phyloP scores from a whole-genome alignment of 1,139 yeast species.

The Geotrichum cucujoidarum region DNA sequence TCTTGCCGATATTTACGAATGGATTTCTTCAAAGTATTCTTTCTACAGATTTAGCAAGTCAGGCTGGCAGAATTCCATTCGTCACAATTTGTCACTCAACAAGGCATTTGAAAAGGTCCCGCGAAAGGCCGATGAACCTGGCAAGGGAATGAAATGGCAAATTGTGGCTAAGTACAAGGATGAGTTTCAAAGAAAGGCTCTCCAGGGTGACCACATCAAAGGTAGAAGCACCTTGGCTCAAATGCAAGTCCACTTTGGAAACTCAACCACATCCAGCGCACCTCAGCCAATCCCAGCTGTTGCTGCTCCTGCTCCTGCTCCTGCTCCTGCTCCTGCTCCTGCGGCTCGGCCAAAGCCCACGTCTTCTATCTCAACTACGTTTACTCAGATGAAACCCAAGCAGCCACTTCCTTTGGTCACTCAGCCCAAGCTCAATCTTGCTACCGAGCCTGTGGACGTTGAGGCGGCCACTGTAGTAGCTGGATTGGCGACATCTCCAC shows the following conservation, averaged over 20 bases:
- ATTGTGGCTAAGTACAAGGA: constrained; percentile 77
- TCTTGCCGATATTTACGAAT: constrained; percentile 82
- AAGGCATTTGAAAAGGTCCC: constrained; percentile 95
- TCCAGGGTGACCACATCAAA: constrained; percentile 45
- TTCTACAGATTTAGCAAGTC: constrained; percentile 87
- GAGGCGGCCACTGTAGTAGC: constrained; percentile 19
- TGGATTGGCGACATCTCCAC: constrained; percentile 16
- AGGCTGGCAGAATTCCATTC: constrained; percentile 91
- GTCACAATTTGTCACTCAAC: constrained; percentile 75
- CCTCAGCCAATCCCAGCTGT: not conserved
- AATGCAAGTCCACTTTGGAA: constrained; percentile 3
- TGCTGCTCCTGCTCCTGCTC: not conserved
- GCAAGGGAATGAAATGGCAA: constrained; percentile 99
- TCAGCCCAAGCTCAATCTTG: constrained; percentile 10
- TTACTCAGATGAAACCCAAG: not conserved
- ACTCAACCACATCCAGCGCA: not conserved
- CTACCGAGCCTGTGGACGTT: constrained; percentile 12
- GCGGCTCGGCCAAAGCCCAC: not conserved
- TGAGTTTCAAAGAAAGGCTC: constrained; percentile 76
- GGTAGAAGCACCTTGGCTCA: constrained; percentile 37
- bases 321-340: not conserved
- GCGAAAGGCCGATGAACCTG: constrained; percentile 91
- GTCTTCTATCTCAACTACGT: not conserved
- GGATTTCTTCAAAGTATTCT: constrained; percentile 84
- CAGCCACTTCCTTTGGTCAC: constrained; percentile 15